Evolutionary conservation across 164 flowering plant species (phyloP), one percentile per base, ranked within the genome.

Genomic region (Paratinospora sagittata): DNA sequence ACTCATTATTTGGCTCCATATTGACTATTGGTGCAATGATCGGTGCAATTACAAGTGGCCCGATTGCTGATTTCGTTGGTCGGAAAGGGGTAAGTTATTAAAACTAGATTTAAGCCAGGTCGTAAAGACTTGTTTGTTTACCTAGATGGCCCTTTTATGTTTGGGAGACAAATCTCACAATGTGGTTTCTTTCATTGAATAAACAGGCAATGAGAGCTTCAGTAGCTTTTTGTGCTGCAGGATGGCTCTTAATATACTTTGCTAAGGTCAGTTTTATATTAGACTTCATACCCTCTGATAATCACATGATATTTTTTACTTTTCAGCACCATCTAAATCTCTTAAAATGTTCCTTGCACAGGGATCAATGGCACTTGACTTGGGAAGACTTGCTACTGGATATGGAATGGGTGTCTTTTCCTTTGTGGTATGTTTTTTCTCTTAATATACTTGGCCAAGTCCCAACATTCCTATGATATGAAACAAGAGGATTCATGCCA

Each of bases 361-460:
- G n/a, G n/a, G n/a, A n/a, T n/a, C n/a, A n/a, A n/a, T n/a, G 74
- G 63, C 85, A 27, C 80, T 94, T 52, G 97, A 94, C 75, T 60
- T 88, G 65, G 98, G 97, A 65, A 83, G 98, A 75, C 63, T 90
- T 41, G 83, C 86, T 52, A 83, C 86, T 1, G 98, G 98, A 81
- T 92, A 90, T 78, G 98, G 95, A 66, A 90, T 90, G 83, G 98
- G 98, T 68, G 86, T 83, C 43, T 84, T 86, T 72, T 91, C 97
- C 14, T 92, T 87, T 72, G 97, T 94, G 90, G 98, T 94, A 81
- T 11, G 71, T 14, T 21, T 27, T 63, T n/a, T n/a, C n/a, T n/a
- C n/a, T n/a, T n/a, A n/a, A n/a, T n/a, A n/a, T n/a, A n/a, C n/a
- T n/a, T n/a, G n/a, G n/a, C n/a, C n/a, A n/a, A n/a, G n/a, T n/a